phyloP scores from a whole-genome alignment of 1,139 yeast species.

The Casaregolazyma suthepensis region DNA sequence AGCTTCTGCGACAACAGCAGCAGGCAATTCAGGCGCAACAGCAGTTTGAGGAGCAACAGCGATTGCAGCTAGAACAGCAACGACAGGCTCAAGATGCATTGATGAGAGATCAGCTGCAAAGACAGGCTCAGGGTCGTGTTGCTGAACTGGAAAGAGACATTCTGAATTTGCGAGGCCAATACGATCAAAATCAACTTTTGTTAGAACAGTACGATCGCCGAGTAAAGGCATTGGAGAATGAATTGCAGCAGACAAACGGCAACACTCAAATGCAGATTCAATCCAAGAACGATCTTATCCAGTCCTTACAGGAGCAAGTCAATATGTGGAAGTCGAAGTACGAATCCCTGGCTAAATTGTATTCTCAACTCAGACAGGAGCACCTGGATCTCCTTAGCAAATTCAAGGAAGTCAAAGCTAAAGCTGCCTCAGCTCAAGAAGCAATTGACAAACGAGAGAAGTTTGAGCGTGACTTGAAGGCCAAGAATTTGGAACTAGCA shows the following conservation, averaged over 20 bases:
- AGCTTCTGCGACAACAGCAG: conserved; percentile 41
- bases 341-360: conserved; percentile 82
- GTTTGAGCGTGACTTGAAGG: conserved; percentile 74
- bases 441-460: conserved; percentile 80
- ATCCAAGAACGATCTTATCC: conserved; percentile 70
- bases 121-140: conserved; percentile 72
- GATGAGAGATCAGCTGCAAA: conserved; percentile 62
- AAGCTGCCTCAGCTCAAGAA: conserved; percentile 90
- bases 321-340: conserved; percentile 79
- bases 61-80: conserved; percentile 62
- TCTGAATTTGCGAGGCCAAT: conserved; percentile 68
- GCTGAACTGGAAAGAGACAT: conserved; percentile 80
- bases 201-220: conserved; percentile 84
- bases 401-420: conserved; percentile 79
- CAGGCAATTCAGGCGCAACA: conserved; percentile 55
- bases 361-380: conserved; percentile 88
- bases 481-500: conserved; percentile 82
- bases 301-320: conserved; percentile 67
- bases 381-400: conserved; percentile 75
- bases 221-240: conserved; percentile 76
- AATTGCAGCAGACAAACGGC: conserved; percentile 54
- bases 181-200: conserved; percentile 78
- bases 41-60: conserved; percentile 65
- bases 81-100: conserved; percentile 70
- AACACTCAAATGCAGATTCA: conserved; percentile 71